Evolutionary conservation across 805 yeast species (phyloP).

Genomic region (Kodamaea fukazawae): DNA sequence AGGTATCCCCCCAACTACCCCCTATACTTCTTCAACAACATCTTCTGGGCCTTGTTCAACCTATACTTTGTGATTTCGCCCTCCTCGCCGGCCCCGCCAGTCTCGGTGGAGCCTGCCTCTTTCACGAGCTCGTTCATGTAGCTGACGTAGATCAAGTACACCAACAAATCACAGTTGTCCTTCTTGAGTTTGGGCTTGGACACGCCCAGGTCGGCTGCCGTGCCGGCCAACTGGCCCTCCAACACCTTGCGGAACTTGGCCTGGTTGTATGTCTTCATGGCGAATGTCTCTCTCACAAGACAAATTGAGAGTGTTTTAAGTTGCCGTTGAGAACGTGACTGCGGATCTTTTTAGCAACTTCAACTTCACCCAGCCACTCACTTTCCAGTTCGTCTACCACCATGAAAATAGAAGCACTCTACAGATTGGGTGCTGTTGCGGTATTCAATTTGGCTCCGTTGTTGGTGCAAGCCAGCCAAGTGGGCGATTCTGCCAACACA

Average conservation of each 20-base stretch:
- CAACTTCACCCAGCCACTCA: not conserved
- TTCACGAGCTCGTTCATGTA: constrained; percentile 41
- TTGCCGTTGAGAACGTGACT: constrained; percentile 1
- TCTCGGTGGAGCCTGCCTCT: constrained; percentile 39
- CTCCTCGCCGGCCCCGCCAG: constrained; percentile 31
- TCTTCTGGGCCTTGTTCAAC: constrained; percentile 34
- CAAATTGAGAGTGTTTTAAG: not conserved
- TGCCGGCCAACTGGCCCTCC: constrained; percentile 15
- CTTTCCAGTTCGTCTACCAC: not conserved
- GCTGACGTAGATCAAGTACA: constrained; percentile 47
- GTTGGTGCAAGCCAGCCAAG: no score
- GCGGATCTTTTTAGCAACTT: constrained; percentile 2
- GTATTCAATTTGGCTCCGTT: no score
- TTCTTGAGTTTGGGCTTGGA: constrained; percentile 21
- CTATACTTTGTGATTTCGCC: constrained; percentile 38
- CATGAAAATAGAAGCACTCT: no score
- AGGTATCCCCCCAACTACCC: constrained; percentile 26
- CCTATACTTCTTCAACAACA: constrained; percentile 32
- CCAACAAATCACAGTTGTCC: constrained; percentile 42
- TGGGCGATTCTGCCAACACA: no score
- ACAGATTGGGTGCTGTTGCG: no score
- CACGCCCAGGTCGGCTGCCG: constrained; percentile 13
- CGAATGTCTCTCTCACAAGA: no score
- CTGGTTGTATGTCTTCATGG: constrained; percentile 18
- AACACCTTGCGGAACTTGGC: constrained; percentile 19